These are phyloP conservation scores for Cylindrodendrum hubeiense DNA, from an alignment of 2,329 filamentous ascomycete genomes.

Conservation along the genomic window DNA sequence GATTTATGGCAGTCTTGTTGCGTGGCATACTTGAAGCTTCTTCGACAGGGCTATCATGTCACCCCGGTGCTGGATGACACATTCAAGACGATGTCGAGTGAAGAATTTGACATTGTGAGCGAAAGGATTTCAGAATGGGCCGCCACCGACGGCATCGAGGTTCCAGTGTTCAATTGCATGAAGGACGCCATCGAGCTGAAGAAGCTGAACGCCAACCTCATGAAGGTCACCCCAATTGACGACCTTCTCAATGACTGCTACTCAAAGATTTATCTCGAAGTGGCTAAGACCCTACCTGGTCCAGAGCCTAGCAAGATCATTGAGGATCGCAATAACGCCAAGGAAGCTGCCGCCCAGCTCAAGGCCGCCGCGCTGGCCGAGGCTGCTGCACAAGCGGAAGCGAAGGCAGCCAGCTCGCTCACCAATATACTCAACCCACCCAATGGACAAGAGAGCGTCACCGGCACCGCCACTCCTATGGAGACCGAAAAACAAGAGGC, in stretches of 20 bases:
- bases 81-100: constrained; percentile 65
- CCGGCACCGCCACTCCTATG: constrained; percentile 50
- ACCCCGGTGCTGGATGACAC: constrained; percentile 62
- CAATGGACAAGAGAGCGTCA: constrained; percentile 53
- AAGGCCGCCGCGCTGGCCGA: constrained; percentile 47
- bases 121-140: constrained; percentile 69
- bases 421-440: constrained; percentile 58
- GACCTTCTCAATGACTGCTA: constrained; percentile 96
- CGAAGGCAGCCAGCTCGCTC: constrained; percentile 52
- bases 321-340: constrained; percentile 59
- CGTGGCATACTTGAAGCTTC: constrained; percentile 64
- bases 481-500: constrained; percentile 57
- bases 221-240: constrained; percentile 88
- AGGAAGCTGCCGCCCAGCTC: constrained; percentile 55
- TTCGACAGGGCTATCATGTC: constrained; percentile 63
- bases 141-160: constrained; percentile 51
- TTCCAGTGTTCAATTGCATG: constrained; percentile 64
- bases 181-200: constrained; percentile 71
- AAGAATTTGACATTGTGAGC: constrained; percentile 70
- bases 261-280: constrained; percentile 77
- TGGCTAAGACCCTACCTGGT: constrained; percentile 71
- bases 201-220: constrained; percentile 85
- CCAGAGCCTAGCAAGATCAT: constrained; percentile 60
- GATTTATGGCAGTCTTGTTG: constrained; percentile 72
- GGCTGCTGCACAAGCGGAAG: constrained; percentile 46